Evolutionary conservation across 75 land plant genomes (phyloP).

Genomic region (Gnetum montanum): DNA sequence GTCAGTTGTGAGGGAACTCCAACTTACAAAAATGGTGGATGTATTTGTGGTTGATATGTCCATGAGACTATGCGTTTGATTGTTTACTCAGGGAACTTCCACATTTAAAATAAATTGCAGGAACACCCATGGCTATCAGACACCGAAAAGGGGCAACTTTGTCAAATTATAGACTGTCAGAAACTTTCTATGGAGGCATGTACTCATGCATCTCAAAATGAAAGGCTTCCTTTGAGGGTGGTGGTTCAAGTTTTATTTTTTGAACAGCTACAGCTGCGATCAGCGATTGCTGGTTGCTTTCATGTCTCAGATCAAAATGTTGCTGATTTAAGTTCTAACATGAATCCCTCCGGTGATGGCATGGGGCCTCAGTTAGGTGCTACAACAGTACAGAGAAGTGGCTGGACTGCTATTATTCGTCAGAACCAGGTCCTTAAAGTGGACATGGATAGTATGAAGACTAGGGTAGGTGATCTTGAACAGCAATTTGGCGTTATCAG

Average conservation of each 20-base stretch:
- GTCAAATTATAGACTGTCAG: conserved; percentile 47
- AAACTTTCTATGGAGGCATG: conserved; percentile 82
- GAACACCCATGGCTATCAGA: conserved; percentile 53
- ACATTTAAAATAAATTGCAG: no score
- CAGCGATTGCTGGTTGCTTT: conserved; percentile 51
- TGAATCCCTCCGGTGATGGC: not conserved
- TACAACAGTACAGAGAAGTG: conserved; percentile 49
- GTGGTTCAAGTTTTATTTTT: conserved; percentile 78
- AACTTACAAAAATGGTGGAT: no score
- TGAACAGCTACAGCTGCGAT: conserved; percentile 73
- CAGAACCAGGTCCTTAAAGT: conserved; percentile 54
- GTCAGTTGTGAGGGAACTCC: no score
- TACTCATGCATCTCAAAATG: conserved; percentile 91
- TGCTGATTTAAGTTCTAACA: not conserved
- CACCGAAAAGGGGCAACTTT: conserved; percentile 47
- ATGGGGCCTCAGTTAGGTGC: conserved; percentile 15
- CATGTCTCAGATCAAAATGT: conserved; percentile 33
- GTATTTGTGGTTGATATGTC: no score
- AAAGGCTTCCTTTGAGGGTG: conserved; percentile 58
- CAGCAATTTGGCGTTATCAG: conserved; percentile 55
- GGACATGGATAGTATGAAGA: conserved; percentile 59
- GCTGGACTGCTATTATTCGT: conserved; percentile 44
- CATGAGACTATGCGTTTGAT: no score
- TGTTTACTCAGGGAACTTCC: no score
- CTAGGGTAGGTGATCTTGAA: conserved; percentile 64